These are phyloP conservation scores for Phlyctochytrium bullatum DNA, from an alignment of 192 early-diverging fungal species.

Conservation along the genomic window DNA sequence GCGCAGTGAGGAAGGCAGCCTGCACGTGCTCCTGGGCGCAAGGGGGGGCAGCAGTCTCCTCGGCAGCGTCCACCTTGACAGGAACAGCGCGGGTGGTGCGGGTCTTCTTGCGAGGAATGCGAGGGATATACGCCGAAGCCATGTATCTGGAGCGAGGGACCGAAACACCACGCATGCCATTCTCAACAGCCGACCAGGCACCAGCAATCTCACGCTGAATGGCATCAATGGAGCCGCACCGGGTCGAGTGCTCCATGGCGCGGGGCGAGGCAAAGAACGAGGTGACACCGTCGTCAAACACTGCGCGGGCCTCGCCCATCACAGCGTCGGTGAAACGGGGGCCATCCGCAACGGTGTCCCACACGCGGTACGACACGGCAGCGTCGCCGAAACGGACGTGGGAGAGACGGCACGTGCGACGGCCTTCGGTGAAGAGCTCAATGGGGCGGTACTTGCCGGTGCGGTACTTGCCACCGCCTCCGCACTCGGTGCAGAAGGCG, in stretches of 20 bases:
- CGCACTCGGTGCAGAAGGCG: slow-evolving; percentile 41
- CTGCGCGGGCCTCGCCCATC: slow-evolving; percentile 7
- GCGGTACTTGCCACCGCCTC: slow-evolving; percentile 45
- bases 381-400: slow-evolving; percentile 40
- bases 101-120: slow-evolving; percentile 24
- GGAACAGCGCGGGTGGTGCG: slow-evolving; percentile 2
- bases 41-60: neutral
- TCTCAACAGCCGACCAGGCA: slow-evolving; percentile 11
- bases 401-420: slow-evolving; percentile 36
- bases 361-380: slow-evolving; percentile 14
- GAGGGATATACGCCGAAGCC: slow-evolving; percentile 18
- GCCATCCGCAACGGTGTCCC: neutral
- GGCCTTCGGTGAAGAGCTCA: slow-evolving; percentile 36
- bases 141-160: neutral
- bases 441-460: slow-evolving; percentile 48
- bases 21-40: slow-evolving; percentile 12
- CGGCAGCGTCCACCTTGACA: neutral
- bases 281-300: slow-evolving; percentile 19
- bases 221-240: slow-evolving; percentile 6
- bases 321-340: neutral
- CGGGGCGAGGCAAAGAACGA: slow-evolving; percentile 14
- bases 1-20: slow-evolving; percentile 22
- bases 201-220: slow-evolving; percentile 1
- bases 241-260: neutral
- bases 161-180: neutral